Base-by-base conservation (phyloP, 768 basidiomycete genomes). In the Suillus subalutaceus region DNA sequence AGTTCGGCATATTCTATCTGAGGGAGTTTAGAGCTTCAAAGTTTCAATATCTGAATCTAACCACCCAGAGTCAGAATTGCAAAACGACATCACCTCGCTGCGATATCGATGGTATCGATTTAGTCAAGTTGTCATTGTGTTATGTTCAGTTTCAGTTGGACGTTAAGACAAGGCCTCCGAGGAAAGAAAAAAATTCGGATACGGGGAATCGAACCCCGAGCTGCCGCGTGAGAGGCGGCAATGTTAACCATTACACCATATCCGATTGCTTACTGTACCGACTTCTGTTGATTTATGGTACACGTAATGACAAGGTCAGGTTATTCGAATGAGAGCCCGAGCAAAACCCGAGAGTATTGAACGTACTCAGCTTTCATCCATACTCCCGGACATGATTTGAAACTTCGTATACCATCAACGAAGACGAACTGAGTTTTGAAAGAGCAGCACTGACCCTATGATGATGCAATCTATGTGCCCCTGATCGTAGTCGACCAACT, bases 231-330 rank as follows among this genome's bases (percentile, higher is more conserved):
- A 85, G 79, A 86, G 85, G 85, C 85, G 84, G 85, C 80, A 85
- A 86, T 85, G 85, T 84, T 86, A 84, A 83, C 85, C 85, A 76
- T 86, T 86, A 86, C 85, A 86, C 85, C 84, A 85, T 86, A 87
- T 78, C 84, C 79, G 79, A 76, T 41, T 60, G 16, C 0, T 16
- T 2, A 6, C 13, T 3, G 2, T 0, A 5, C 2, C 23, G n/a
- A 46, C 9, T 13, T 40, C 5, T 12, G 3, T 40, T 40, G 0
- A 40, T 4, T 40, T 40, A 10, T 46, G 4, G 4, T 12, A 46
- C n/a, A 3, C 9, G 9, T 12, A 20, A n/a, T n/a, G 43, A 10
- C 18, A 20, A 44, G 41, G 38, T 10, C 8, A 38, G 6, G 35
- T 37, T 37, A 37, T 37, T 6, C 7, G 35, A 37, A 37, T 37